These are phyloP conservation scores for Leccinum subrobustum DNA, from an alignment of 1,284 basidiomycete species.

Conservation along the genomic window DNA sequence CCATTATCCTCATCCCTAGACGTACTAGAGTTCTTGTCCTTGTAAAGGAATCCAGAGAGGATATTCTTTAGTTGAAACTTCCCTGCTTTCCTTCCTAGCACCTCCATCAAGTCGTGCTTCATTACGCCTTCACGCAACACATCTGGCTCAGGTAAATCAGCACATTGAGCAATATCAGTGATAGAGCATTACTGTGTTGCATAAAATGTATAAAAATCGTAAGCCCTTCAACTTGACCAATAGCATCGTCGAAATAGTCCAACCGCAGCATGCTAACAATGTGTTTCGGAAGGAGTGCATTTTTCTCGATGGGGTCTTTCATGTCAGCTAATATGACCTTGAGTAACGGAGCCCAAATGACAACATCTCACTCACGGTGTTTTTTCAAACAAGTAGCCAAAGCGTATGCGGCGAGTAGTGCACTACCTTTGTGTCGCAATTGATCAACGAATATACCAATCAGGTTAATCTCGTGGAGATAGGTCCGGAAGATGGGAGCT, in stretches of 20 bases:
- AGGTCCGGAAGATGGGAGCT: constrained; percentile 4
- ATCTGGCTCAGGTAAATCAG: constrained; percentile 13
- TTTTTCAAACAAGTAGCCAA: constrained; percentile 16
- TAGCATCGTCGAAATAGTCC: constrained; percentile 16
- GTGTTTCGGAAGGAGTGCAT: constrained; percentile 2
- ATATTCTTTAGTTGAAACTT: constrained; percentile 13
- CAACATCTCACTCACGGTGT: constrained; percentile 7
- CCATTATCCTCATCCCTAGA: neutral
- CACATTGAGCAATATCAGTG: neutral
- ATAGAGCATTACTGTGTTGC: constrained; percentile 11
- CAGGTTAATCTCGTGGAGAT: neutral
- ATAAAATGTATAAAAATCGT: constrained; percentile 13
- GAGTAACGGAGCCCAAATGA: neutral
- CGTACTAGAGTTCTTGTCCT: constrained; percentile 23
- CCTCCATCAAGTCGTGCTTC: no score
- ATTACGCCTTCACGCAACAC: constrained; percentile 7
- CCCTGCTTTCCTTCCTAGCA: constrained; percentile 12
- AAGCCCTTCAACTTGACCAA: constrained; percentile 14
- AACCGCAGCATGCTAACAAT: constrained; percentile 16
- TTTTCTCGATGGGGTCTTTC: neutral
- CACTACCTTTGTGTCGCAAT: constrained; percentile 7
- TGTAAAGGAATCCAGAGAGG: constrained; percentile 22
- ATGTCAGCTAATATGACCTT: constrained; percentile 16
- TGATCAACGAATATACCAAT: constrained; percentile 9
- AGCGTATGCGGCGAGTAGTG: constrained; percentile 18